These are phyloP conservation scores for Scheffersomyces stipitis DNA, from an alignment of 805 yeast genomes.

Conservation along the genomic window DNA sequence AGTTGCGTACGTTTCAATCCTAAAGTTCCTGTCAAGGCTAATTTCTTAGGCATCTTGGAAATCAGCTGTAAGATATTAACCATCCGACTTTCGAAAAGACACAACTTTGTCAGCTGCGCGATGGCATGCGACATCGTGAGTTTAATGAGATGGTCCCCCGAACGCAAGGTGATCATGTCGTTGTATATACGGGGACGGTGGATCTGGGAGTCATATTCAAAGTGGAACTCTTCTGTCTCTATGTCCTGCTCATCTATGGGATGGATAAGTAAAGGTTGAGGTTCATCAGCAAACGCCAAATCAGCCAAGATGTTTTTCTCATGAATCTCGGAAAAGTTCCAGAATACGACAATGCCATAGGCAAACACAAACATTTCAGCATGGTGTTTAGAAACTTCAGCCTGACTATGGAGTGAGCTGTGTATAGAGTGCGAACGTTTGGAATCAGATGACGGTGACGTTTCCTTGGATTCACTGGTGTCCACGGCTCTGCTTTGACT, in stretches of 20 bases:
- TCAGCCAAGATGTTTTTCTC: slow-evolving; percentile 94
- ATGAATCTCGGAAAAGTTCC: slow-evolving; percentile 92
- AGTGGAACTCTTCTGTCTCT: slow-evolving; percentile 86
- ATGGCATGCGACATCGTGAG: slow-evolving; percentile 93
- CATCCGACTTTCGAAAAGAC: slow-evolving; percentile 90
- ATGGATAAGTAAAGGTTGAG: slow-evolving; percentile 54
- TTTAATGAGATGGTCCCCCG: slow-evolving; percentile 91
- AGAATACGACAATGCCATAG: slow-evolving; percentile 96
- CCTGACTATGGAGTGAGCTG: slow-evolving; percentile 8
- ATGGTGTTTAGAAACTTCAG: slow-evolving; percentile 54
- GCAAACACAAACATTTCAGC: slow-evolving; percentile 88
- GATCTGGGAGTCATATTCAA: slow-evolving; percentile 63
- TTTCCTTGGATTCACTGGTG: background rate
- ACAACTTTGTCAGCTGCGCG: slow-evolving; percentile 91
- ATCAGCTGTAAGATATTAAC: slow-evolving; percentile 79
- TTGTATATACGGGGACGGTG: slow-evolving; percentile 79
- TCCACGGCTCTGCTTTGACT: background rate
- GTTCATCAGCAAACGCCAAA: slow-evolving; percentile 63
- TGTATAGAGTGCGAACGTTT: slow-evolving; percentile 1
- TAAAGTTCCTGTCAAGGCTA: slow-evolving; percentile 86
- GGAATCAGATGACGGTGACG: background rate
- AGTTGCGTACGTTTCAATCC: slow-evolving; percentile 85
- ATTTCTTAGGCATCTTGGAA: slow-evolving; percentile 82
- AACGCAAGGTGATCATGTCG: slow-evolving; percentile 87
- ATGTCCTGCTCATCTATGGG: slow-evolving; percentile 86